These are phyloP conservation scores for Xylaria sp. DNA, from an alignment of 2,329 filamentous ascomycete species.

Conservation along the genomic window DNA sequence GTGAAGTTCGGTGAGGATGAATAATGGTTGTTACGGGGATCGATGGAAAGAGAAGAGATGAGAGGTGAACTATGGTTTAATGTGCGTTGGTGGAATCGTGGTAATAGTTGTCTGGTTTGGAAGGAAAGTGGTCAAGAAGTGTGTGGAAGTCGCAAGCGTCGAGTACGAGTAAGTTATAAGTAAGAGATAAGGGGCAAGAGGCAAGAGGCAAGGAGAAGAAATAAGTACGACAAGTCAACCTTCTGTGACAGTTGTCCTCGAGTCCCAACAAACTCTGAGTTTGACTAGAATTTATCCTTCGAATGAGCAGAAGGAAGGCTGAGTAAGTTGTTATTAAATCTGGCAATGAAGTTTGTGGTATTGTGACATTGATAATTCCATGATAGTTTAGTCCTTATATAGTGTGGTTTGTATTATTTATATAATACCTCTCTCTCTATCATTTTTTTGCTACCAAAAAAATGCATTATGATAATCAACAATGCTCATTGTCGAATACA, in stretches of 20 bases:
- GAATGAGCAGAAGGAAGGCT: background rate
- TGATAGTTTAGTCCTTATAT: background rate
- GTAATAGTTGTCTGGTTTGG: background rate
- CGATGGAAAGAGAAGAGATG: background rate
- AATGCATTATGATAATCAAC: background rate
- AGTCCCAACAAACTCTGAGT: background rate
- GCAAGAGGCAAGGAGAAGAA: too few species aligned
- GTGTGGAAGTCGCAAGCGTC: constrained; percentile 33
- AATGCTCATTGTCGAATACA: background rate
- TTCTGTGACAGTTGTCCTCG: background rate
- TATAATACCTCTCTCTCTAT: background rate
- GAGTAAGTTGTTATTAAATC: background rate
- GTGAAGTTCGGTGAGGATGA: constrained; percentile 18
- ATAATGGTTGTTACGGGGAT: constrained; percentile 19
- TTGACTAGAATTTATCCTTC: background rate
- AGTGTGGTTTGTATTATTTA: background rate
- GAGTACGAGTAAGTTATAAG: too few species aligned
- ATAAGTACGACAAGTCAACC: background rate
- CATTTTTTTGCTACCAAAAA: background rate
- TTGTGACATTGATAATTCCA: background rate
- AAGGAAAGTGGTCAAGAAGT: constrained; percentile 1
- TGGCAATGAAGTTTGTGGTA: background rate
- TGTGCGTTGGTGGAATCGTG: background rate
- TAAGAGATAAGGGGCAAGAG: too few species aligned
- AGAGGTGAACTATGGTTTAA: background rate